Conservation (phyloP, 2,329 filamentous ascomycete species). For the Mycosphaerella sp. region DNA sequence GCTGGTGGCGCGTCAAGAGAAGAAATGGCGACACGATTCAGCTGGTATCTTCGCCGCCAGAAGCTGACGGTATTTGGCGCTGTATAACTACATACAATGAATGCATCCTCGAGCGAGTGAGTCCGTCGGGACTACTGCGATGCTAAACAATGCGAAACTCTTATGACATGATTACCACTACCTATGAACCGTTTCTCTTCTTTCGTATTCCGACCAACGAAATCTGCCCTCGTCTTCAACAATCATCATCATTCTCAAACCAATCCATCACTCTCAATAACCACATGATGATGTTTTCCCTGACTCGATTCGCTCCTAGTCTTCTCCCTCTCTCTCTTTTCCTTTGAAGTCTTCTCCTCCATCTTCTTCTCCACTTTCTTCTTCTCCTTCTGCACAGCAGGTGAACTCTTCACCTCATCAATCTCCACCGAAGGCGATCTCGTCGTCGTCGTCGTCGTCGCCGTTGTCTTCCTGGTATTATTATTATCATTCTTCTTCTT, state of each 20-base stretch:
- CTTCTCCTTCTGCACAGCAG: neutral
- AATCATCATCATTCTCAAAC: neutral
- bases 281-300: too few relatives aligned
- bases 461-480: neutral
- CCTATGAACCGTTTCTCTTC: neutral
- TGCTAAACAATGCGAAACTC: neutral
- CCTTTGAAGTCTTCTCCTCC: neutral
- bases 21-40: neutral
- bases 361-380: neutral
- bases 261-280: slow-evolving; percentile 1
- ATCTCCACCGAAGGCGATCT: neutral
- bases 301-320: neutral
- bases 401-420: neutral
- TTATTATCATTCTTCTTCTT: too few relatives aligned
- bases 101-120: neutral
- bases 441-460: neutral
- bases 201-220: neutral
- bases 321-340: neutral
- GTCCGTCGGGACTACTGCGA: neutral
- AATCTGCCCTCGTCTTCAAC: neutral
- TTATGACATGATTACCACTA: neutral
- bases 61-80: neutral
- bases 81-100: slow-evolving; percentile 8
- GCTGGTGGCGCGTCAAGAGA: neutral
- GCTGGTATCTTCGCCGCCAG: neutral